phyloP scores from a whole-genome alignment of 768 basidiomycete genomes.

The Coprinellus micaceus region DNA sequence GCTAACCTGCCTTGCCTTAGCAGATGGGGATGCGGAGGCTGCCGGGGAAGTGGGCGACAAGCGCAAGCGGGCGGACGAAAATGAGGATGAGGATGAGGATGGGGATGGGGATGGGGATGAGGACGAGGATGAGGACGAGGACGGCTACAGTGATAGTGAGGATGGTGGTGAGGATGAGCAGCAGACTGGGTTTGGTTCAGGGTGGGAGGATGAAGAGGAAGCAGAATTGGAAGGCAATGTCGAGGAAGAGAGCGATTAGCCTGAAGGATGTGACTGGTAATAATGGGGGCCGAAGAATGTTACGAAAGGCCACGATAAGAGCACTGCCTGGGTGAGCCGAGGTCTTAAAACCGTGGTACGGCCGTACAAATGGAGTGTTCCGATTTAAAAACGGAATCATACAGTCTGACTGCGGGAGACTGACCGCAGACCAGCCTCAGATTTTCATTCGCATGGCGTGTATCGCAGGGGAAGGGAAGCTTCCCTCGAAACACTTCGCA shows the following conservation, averaged over 20 bases:
- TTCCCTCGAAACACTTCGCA: no score
- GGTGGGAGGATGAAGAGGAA: slow-evolving; percentile 23
- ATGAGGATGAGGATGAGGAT: slow-evolving; percentile 18
- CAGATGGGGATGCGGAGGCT: slow-evolving; percentile 26
- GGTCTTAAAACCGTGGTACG: no score
- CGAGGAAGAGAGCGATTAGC: slow-evolving; percentile 17
- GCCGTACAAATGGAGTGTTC: no score
- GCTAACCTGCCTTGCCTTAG: slow-evolving; percentile 60
- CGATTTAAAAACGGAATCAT: no score
- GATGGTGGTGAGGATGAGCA: slow-evolving; percentile 28
- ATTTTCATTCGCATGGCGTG: no score
- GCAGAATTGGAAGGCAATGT: slow-evolving; percentile 24
- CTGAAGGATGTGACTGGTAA: background rate
- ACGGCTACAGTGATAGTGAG: slow-evolving; percentile 21
- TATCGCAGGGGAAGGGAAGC: no score
- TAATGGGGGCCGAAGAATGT: background rate
- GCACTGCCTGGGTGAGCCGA: background rate
- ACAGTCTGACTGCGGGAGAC: no score
- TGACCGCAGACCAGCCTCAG: no score
- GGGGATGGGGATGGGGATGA: slow-evolving; percentile 20
- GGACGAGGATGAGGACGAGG: slow-evolving; percentile 10
- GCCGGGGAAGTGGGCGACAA: slow-evolving; percentile 16
- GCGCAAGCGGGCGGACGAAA: slow-evolving; percentile 23
- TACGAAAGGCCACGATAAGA: no score
- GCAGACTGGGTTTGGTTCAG: slow-evolving; percentile 14